These are phyloP conservation scores for Cokeromyces recurvatus DNA, from an alignment of 371 early-diverging fungal genomes.

Conservation along the genomic window DNA sequence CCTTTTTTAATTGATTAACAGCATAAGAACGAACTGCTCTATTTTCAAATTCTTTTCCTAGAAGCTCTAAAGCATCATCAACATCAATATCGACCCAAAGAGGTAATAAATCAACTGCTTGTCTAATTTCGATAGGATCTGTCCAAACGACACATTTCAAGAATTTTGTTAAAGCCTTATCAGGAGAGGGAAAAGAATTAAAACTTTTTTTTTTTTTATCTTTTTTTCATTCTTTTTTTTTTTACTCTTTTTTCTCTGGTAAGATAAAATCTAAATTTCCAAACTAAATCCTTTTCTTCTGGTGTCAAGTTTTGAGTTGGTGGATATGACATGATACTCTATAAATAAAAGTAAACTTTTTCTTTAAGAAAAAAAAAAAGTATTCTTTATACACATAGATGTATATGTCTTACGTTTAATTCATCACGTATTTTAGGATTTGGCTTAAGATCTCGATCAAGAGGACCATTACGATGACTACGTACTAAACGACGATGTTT, in stretches of 20 bases:
- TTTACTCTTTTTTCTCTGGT: constrained; percentile 81
- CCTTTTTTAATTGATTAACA: constrained; percentile 81
- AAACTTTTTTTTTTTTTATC: too few relatives aligned
- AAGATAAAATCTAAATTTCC: constrained; percentile 95
- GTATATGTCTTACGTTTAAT: constrained; percentile 61
- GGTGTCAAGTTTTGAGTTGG: constrained; percentile 76
- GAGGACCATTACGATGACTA: constrained; percentile 83
- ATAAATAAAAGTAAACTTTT: background rate
- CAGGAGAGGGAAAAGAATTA: background rate
- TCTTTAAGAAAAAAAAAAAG: too few relatives aligned
- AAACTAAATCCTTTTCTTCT: constrained; percentile 90
- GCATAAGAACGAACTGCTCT: constrained; percentile 82
- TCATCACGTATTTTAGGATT: constrained; percentile 92
- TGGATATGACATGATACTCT: constrained; percentile 89
- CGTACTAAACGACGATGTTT: constrained; percentile 92
- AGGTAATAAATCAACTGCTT: constrained; percentile 83
- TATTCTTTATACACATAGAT: too few relatives aligned
- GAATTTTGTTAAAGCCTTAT: constrained; percentile 91
- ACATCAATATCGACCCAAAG: constrained; percentile 90
- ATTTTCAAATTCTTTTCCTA: constrained; percentile 86
- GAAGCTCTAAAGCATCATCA: constrained; percentile 91
- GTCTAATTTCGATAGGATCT: constrained; percentile 86
- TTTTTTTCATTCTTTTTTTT: too few relatives aligned
- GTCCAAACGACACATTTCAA: constrained; percentile 93
- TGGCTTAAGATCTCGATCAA: constrained; percentile 93